Conservation (phyloP, 2,329 filamentous ascomycete species). For the Verticillium longisporum region DNA sequence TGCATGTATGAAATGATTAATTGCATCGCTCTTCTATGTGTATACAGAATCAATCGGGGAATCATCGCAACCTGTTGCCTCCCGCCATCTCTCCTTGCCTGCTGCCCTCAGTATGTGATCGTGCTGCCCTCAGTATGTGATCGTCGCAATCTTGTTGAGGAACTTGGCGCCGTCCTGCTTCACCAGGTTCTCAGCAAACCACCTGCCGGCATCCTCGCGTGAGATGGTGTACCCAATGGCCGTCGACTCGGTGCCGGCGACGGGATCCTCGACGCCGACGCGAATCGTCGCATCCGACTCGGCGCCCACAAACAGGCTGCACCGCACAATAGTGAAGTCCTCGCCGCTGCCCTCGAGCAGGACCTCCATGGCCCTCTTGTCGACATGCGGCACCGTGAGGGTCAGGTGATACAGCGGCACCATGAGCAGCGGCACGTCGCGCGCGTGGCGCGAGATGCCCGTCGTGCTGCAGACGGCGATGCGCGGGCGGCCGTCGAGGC, state of each 20-base stretch:
- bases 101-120: too few species aligned
- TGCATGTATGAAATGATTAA: too few species aligned
- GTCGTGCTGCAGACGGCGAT: conserved; percentile 33
- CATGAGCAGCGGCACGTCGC: conserved; percentile 33
- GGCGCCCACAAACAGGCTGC: conserved; percentile 21
- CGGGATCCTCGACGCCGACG: conserved; percentile 24
- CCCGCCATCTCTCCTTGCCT: too few species aligned
- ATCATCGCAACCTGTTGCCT: too few species aligned
- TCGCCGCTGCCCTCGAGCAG: conserved; percentile 18
- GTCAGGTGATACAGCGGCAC: conserved; percentile 32
- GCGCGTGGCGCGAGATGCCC: conserved; percentile 28
- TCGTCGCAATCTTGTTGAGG: conserved; percentile 20
- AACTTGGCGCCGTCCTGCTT: conserved; percentile 11
- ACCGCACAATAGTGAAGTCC: conserved; percentile 23
- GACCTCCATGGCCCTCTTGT: conserved; percentile 39
- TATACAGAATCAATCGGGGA: too few species aligned
- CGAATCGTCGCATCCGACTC: conserved; percentile 16
- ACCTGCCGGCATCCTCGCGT: conserved; percentile 32
- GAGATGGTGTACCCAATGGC: conserved; percentile 34
- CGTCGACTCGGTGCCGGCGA: conserved; percentile 22
- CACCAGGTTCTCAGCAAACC: conserved; percentile 31
- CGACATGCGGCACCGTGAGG: conserved; percentile 28
- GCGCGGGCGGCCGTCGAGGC: conserved; percentile 20
- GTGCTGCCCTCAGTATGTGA: conserved; percentile 15
- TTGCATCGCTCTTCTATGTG: too few species aligned